These are phyloP conservation scores for Neoboletus subvelutipes DNA, from an alignment of 768 basidiomycete species.

Conservation along the genomic window DNA sequence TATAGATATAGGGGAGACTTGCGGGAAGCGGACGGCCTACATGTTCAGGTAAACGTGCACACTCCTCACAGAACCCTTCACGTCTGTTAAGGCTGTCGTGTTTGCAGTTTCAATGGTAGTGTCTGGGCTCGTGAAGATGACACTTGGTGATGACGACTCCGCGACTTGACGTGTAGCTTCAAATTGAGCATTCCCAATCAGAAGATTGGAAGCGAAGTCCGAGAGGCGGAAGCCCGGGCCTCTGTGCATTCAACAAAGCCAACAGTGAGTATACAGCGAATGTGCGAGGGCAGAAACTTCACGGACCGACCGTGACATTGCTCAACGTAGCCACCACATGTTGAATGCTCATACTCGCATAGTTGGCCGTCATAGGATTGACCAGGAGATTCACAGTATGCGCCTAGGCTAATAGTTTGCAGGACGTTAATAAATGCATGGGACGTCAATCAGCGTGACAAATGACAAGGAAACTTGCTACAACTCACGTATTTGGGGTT, in stretches of 20 bases:
- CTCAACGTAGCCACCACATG: slow-evolving; percentile 66
- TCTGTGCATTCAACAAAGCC: slow-evolving; percentile 32
- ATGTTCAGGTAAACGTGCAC: slow-evolving; percentile 74
- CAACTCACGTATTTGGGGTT: slow-evolving; percentile 71
- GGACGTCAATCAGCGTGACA: background rate
- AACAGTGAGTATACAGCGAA: background rate
- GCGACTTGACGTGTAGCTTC: slow-evolving; percentile 66
- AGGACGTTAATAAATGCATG: background rate
- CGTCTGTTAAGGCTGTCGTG: slow-evolving; percentile 36
- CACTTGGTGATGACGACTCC: slow-evolving; percentile 32
- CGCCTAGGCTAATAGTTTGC: slow-evolving; percentile 48
- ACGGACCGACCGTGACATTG: slow-evolving; percentile 71
- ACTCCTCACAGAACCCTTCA: slow-evolving; percentile 62
- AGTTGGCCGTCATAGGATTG: slow-evolving; percentile 61
- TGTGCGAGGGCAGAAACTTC: background rate
- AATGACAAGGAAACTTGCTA: too few species aligned
- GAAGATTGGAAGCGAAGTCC: slow-evolving; percentile 71
- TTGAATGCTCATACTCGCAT: slow-evolving; percentile 72
- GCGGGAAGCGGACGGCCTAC: slow-evolving; percentile 38
- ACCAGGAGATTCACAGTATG: slow-evolving; percentile 78
- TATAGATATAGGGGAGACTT: background rate
- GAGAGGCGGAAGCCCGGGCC: slow-evolving; percentile 76
- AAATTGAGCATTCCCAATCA: slow-evolving; percentile 72
- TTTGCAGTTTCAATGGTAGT: slow-evolving; percentile 19
- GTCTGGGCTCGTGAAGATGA: slow-evolving; percentile 20